These are phyloP conservation scores for Stachybotrys chartarum DNA, from an alignment of 2,329 filamentous ascomycete species.

Conservation along the genomic window DNA sequence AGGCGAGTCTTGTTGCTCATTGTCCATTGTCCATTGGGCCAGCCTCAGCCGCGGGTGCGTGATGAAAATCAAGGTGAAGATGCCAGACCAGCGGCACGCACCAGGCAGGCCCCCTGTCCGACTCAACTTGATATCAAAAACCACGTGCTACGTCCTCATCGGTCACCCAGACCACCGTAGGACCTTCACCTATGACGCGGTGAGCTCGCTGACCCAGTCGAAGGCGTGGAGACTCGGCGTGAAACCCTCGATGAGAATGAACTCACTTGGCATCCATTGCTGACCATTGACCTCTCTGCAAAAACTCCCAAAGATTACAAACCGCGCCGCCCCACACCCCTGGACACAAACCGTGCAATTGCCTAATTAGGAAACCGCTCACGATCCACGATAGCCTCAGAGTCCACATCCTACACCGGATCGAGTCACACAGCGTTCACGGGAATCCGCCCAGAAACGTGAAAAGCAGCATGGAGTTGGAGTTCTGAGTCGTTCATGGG, in stretches of 20 bases:
- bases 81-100: neutral
- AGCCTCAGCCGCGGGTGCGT: neutral
- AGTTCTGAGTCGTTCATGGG: neutral
- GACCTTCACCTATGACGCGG: too few species aligned
- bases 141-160: too few species aligned
- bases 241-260: too few species aligned
- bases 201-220: too few species aligned
- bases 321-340: neutral
- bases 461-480: neutral
- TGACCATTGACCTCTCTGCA: neutral
- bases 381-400: neutral
- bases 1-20: constrained; percentile 26
- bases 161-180: too few species aligned
- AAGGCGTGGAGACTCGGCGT: too few species aligned
- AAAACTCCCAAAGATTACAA: neutral
- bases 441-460: neutral
- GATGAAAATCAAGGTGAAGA: neutral
- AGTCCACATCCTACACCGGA: neutral
- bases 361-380: neutral
- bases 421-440: neutral
- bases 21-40: neutral
- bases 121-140: too few species aligned
- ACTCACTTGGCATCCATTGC: too few species aligned
- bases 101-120: too few species aligned
- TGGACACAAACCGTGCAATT: neutral